Percentiles rank a stretch among this genome's conserved stretches.
These are phyloP conservation scores for Xylaria intraflava DNA, from an alignment of 495 filamentous ascomycete species.

Conservation along the genomic window DNA sequence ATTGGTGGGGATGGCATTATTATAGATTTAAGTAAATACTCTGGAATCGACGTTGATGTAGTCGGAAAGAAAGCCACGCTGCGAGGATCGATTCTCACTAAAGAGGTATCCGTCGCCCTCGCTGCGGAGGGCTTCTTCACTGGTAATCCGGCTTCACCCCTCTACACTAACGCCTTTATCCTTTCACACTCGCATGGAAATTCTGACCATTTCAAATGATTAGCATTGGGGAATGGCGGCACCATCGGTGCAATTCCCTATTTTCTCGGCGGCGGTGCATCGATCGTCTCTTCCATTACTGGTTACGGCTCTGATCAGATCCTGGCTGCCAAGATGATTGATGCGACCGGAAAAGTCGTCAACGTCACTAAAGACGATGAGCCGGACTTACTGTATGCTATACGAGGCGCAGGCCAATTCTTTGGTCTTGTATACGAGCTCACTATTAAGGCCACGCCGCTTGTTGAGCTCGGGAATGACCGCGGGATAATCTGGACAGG, in stretches of 20 bases:
- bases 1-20: conserved; percentile 19
- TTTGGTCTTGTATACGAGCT: conserved; percentile 38
- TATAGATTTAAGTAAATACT: conserved; percentile 26
- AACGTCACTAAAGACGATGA: conserved; percentile 17
- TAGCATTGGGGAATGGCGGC: conserved; percentile 26
- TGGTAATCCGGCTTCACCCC: too few relatives aligned
- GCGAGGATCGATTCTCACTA: not conserved
- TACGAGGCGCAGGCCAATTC: conserved; percentile 35
- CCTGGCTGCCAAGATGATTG: conserved; percentile 22
- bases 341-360: conserved; percentile 21
- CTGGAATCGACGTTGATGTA: conserved; percentile 17
- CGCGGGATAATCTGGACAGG: conserved; percentile 15
- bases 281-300: not conserved
- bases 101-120: conserved; percentile 14
- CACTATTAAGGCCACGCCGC: conserved; percentile 14
- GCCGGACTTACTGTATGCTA: conserved; percentile 32
- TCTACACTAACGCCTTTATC: too few relatives aligned
- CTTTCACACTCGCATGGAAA: not conserved
- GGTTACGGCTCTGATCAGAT: conserved; percentile 26
- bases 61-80: conserved; percentile 15
- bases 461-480: conserved; percentile 1
- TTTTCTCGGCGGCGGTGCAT: conserved; percentile 17
- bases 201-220: not conserved
- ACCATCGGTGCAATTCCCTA: conserved; percentile 27
- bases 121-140: conserved; percentile 16